Conservation (phyloP, 306 rosid genomes). For the Cyclanthera cordifolia region DNA sequence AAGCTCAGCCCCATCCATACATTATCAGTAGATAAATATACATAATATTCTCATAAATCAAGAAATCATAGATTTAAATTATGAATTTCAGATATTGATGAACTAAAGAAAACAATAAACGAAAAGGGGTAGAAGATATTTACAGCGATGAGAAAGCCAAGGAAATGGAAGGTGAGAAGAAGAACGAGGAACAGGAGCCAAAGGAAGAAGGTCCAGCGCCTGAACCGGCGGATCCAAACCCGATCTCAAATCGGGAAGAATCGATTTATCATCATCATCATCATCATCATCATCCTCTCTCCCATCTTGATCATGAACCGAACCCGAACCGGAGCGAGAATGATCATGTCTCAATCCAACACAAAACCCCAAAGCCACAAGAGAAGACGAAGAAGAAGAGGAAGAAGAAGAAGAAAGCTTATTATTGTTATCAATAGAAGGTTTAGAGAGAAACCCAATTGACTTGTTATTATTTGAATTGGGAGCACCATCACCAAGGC, state of each 20-base stretch:
- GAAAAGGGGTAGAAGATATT: not conserved
- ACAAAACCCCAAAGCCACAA: constrained; percentile 32
- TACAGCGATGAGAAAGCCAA: constrained; percentile 64
- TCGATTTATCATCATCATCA: constrained; percentile 1
- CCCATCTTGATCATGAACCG: not conserved
- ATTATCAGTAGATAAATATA: too few species aligned
- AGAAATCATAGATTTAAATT: too few species aligned
- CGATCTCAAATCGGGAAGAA: constrained; percentile 35
- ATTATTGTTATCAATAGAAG: not conserved
- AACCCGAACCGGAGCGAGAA: not conserved
- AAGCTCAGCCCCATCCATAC: too few species aligned
- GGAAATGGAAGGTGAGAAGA: constrained; percentile 38
- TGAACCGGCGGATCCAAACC: constrained; percentile 73
- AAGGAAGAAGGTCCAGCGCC: constrained; percentile 73
- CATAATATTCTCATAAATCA: too few species aligned
- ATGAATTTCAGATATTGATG: too few species aligned
- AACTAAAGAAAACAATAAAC: not conserved
- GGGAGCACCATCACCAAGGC: constrained; percentile 65
- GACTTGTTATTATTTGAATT: constrained; percentile 22
- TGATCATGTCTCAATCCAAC: constrained; percentile 19
- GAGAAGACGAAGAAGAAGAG: not conserved
- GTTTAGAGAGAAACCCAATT: constrained; percentile 35
- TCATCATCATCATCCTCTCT: constrained; percentile 13
- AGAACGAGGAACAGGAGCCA: constrained; percentile 42
- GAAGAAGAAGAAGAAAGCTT: constrained; percentile 4